phyloP scores from a whole-genome alignment of 805 yeast species.

The Nematodospora valgi region DNA sequence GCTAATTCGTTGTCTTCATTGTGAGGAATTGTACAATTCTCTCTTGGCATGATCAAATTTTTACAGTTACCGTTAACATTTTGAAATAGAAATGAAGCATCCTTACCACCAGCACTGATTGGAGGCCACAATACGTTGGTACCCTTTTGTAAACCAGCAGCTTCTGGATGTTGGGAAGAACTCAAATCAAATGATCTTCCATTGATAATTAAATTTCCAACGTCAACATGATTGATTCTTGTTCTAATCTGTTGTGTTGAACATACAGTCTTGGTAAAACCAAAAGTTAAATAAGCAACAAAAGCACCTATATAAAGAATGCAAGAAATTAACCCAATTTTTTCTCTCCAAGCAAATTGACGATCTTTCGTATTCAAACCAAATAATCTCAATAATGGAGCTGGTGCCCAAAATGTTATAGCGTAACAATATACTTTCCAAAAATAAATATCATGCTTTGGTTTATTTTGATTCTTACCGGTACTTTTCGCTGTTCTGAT shows the following conservation, averaged over 20 bases:
- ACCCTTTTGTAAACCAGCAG: constrained; percentile 70
- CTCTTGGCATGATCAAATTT: constrained; percentile 68
- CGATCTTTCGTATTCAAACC: constrained; percentile 79
- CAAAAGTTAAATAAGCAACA: constrained; percentile 87
- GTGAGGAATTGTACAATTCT: constrained; percentile 67
- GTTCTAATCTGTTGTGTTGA: constrained; percentile 42
- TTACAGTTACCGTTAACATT: constrained; percentile 91
- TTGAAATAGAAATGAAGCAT: constrained; percentile 81
- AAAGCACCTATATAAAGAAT: constrained; percentile 71
- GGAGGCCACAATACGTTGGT: constrained; percentile 82
- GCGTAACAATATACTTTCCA: constrained; percentile 82
- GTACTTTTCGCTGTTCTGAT: constrained; percentile 5
- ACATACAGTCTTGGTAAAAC: constrained; percentile 85
- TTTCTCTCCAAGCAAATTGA: constrained; percentile 97
- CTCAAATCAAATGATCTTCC: constrained; percentile 78
- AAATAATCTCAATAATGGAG: constrained; percentile 61
- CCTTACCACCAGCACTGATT: constrained; percentile 80
- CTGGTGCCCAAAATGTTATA: constrained; percentile 92
- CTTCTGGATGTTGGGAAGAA: constrained; percentile 73
- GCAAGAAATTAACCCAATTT: constrained; percentile 77
- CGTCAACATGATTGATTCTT: constrained; percentile 54
- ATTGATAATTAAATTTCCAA: constrained; percentile 67
- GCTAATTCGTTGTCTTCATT: constrained; percentile 58
- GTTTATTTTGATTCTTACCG: constrained; percentile 9
- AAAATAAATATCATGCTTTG: constrained; percentile 36